A percentile compares a stretch with the other conserved stretches of the same genome.
These are phyloP conservation scores for Bolboschoenoplectus hybrid DNA, from an alignment of 202 grass and related monocot species.

Conservation along the genomic window DNA sequence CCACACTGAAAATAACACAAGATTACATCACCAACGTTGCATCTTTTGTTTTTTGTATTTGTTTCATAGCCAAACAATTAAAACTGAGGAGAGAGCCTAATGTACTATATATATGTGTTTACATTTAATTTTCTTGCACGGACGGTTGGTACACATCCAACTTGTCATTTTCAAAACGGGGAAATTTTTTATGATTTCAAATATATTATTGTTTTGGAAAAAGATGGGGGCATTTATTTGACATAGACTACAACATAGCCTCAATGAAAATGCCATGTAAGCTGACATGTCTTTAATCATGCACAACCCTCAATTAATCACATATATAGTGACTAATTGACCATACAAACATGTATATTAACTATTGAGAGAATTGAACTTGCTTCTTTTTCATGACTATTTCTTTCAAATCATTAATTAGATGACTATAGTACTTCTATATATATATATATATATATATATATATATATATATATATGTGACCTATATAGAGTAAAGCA, in stretches of 20 bases:
- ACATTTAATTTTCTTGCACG: background rate
- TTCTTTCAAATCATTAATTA: background rate
- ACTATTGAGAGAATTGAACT: background rate
- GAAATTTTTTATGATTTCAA: background rate
- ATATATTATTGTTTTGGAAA: conserved; percentile 12
- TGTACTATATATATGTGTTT: background rate
- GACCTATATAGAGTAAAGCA: too few relatives aligned
- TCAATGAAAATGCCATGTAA: conserved; percentile 22
- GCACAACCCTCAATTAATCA: background rate
- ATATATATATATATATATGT: too few relatives aligned
- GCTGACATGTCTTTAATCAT: background rate
- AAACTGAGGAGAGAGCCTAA: background rate
- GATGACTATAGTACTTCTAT: too few relatives aligned
- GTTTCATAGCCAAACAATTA: background rate
- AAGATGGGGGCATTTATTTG: background rate
- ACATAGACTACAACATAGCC: background rate
- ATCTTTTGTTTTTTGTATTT: background rate
- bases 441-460: too few relatives aligned
- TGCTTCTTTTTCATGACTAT: background rate
- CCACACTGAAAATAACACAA: background rate
- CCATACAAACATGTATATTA: background rate
- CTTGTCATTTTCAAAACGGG: conserved; percentile 24
- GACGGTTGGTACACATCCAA: background rate
- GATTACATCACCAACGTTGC: background rate
- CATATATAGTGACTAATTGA: background rate